Evolutionary conservation across 2,329 filamentous ascomycete genomes (phyloP), one percentile per base, ranked within the genome.

Genomic region (Microsporum canis): DNA sequence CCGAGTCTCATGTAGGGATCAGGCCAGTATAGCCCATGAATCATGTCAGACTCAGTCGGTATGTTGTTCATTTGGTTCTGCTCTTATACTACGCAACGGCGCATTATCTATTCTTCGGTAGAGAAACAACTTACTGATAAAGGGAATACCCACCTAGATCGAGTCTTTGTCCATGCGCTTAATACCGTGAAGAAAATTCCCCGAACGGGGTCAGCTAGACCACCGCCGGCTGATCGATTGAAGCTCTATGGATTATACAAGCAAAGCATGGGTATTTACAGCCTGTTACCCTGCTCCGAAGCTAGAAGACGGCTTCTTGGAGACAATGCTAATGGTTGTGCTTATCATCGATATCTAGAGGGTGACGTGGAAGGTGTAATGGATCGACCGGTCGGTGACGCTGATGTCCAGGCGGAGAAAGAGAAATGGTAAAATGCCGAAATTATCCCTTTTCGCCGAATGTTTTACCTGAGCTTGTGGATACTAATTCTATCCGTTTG

Each of bases 101-200:
- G 27, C 14, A 34, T 33, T 34, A 34, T 55, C 23, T 39, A 59
- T 10, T 17, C 17, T 14, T 39, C 33, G 8, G 36, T 27, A 23
- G 14, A 36, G n/a, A 27, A 34, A 41, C n/a, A 55, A 14, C 34
- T n/a, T 17, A 36, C 51, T 55, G 8, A 55, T 23, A 23, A 23
- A 23, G 17, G 23, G 38, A 17, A 27, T 43, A 17, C 38, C 10
- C 14, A 29, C 39, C 36, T 65, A 97, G 94, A 99, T 79, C 88
- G 94, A 76, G 94, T 99, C 72, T 99, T 99, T 76, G 92, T 95
- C 74, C 92, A 99, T 84, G 94, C 94, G 66, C 88, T 99, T 75
- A 96, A 96, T 78, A 97, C 94, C 29, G 92, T 99, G 70, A 96
- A 96, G 77, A 95, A 95, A 77, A 95, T 99, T 68, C 89, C 89